A percentile compares a stretch with the other conserved stretches of the same genome.
phyloP scores from a whole-genome alignment of 2,329 filamentous ascomycete species.

The Colletotrichum noveboracense region DNA sequence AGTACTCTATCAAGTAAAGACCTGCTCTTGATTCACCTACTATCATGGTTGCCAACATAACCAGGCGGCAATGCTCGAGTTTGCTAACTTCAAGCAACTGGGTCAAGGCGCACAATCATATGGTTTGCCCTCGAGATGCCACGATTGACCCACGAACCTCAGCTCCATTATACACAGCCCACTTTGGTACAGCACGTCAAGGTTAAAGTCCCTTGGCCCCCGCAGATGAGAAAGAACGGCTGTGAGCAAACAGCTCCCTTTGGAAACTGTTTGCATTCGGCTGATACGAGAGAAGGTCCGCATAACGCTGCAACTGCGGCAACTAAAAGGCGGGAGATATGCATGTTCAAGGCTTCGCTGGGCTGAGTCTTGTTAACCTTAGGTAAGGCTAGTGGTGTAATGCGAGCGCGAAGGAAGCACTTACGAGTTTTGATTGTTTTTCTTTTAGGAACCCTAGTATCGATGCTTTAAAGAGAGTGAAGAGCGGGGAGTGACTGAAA shows the following conservation, averaged over 20 bases:
- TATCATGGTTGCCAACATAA: no score
- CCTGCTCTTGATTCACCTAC: not conserved
- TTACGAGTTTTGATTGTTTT: not conserved
- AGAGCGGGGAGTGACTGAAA: not conserved
- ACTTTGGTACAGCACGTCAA: not conserved
- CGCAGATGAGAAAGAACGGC: not conserved
- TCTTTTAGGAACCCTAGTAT: not conserved
- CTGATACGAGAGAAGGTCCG: not conserved
- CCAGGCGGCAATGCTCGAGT: not conserved
- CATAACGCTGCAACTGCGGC: not conserved
- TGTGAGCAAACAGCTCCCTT: rapidly evolving
- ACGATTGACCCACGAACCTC: no score
- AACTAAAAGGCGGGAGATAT: not conserved
- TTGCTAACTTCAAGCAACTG: not conserved
- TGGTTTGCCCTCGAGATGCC: no score
- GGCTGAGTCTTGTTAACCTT: not conserved
- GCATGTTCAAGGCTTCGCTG: not conserved
- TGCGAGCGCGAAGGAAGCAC: not conserved
- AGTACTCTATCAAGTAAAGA: no score
- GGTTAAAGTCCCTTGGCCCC: not conserved
- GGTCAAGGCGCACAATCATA: not conserved
- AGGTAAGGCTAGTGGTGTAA: not conserved
- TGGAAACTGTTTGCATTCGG: rapidly evolving
- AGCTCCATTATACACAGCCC: not conserved
- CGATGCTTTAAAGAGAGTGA: not conserved